phyloP scores from a whole-genome alignment of 805 yeast genomes.

The Pichia sporocuriosa region DNA sequence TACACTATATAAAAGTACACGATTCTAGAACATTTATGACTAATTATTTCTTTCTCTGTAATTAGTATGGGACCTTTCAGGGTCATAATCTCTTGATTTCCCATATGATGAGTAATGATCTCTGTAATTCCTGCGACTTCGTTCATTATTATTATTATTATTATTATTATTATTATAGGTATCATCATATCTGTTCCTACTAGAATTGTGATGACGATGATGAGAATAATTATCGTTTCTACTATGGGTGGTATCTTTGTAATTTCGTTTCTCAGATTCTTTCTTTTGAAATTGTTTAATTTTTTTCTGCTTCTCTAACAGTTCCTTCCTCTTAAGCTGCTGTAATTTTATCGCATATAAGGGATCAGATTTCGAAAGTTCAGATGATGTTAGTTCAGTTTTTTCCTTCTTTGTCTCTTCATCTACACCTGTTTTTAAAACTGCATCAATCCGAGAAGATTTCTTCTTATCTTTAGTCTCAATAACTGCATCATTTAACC shows the following conservation, averaged over 20 bases:
- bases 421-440: constrained; percentile 19
- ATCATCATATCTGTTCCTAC: not conserved
- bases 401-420: not conserved
- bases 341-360: constrained; percentile 36
- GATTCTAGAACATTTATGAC: too few relatives aligned
- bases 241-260: too few relatives aligned
- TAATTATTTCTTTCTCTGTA: constrained; percentile 9
- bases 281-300: not conserved
- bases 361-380: constrained; percentile 41
- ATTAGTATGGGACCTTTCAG: not conserved
- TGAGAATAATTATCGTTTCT: not conserved
- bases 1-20: not conserved
- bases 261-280: not conserved
- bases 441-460: constrained; percentile 12
- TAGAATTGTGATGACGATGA: not conserved
- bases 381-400: not conserved
- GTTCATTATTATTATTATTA: not conserved
- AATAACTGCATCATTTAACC: constrained; percentile 23
- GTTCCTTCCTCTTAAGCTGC: constrained; percentile 17
- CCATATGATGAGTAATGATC: not conserved
- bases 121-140: not conserved
- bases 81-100: constrained; percentile 6
- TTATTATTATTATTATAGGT: not conserved
- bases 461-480: not conserved
- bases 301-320: constrained; percentile 10